Evolutionary conservation across 108 stramenopile genomes (phyloP), one percentile per base, ranked within the genome.

Genomic region (Cyclotella sp.): DNA sequence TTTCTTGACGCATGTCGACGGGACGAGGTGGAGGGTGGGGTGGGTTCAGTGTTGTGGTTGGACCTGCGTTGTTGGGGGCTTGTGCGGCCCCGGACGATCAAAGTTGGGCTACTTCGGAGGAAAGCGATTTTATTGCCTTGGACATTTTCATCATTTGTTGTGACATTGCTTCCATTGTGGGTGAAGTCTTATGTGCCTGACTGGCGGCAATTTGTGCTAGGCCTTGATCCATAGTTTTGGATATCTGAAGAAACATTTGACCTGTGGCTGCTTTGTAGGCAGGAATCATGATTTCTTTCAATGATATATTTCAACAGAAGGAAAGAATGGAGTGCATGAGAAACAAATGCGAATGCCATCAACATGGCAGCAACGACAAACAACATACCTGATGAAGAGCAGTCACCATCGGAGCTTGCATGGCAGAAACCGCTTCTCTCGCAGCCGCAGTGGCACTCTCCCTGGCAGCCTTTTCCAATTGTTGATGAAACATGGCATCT

Each of bases 231-330:
- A 91, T 29, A 21, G 70, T 55, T 24, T 60, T 67, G 21, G 86
- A 70, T 27, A 90, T 78, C 61, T 94, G 85, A 45, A 74, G 43
- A 40, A 93, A 84, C 71, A 96, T 87, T 62, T 93, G 90, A 16
- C 83, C 82, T 0, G 89, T 85, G 5, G 88, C 83, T 3, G 91
- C 81, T 61, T 93, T 87, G 66, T 90, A 77, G 11, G 93, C 85
- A 30, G 95, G 95, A 28, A 96, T 87, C 59, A 94, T 82, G 16
- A 90, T 87, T 49, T 75, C 88, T 27, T 78, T 81, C 78, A 96
- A 84, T 14, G 76, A n/a, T n/a, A 42, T 26, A 30, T 52, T 13
- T 16, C 52, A n/a, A 46, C 39, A 19, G 41, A n/a, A 3, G 42
- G 1, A 16, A 30, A 18, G 26, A 41, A 72, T 40, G 9, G 34